phyloP scores from a whole-genome alignment of 1,139 yeast genomes.

The Yamadazyma sp. region DNA sequence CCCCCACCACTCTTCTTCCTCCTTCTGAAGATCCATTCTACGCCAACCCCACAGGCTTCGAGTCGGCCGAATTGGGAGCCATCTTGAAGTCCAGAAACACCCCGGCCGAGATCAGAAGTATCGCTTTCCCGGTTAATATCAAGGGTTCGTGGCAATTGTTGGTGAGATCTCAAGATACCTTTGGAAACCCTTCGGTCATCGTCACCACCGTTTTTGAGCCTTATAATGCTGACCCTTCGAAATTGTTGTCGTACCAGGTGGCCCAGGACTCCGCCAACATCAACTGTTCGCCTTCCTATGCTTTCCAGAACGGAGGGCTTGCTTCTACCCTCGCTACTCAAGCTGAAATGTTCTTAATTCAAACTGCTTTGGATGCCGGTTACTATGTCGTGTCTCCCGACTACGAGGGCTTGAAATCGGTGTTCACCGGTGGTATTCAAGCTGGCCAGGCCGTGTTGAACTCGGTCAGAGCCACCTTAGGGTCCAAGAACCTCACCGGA shows the following conservation, averaged over 20 bases:
- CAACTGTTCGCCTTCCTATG: slow-evolving; percentile 36
- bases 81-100: slow-evolving; percentile 25
- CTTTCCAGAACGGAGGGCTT: slow-evolving; percentile 23
- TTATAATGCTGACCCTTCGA: slow-evolving; percentile 26
- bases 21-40: slow-evolving; percentile 31
- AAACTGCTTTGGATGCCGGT: slow-evolving; percentile 26
- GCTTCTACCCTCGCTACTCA: slow-evolving; percentile 18
- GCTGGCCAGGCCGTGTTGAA: slow-evolving; percentile 31
- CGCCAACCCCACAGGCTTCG: slow-evolving; percentile 24
- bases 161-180: slow-evolving; percentile 33
- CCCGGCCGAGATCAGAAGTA: slow-evolving; percentile 20
- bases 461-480: slow-evolving; percentile 25
- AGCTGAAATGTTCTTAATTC: slow-evolving; percentile 27
- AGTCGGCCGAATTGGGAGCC: slow-evolving; percentile 23
- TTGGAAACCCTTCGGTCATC: slow-evolving; percentile 30
- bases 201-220: slow-evolving; percentile 35
- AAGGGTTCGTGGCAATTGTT: slow-evolving; percentile 31
- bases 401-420: slow-evolving; percentile 29
- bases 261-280: slow-evolving; percentile 31
- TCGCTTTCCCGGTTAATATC: slow-evolving; percentile 15
- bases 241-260: slow-evolving; percentile 32
- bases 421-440: slow-evolving; percentile 29
- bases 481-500: slow-evolving; percentile 23
- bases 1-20: slow-evolving; percentile 9
- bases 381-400: slow-evolving; percentile 35